Percentiles rank a stretch among this genome's conserved stretches.
Evolutionary conservation across 352 stramenopile species (phyloP).

Genomic region (Globisporangium paddicum): DNA sequence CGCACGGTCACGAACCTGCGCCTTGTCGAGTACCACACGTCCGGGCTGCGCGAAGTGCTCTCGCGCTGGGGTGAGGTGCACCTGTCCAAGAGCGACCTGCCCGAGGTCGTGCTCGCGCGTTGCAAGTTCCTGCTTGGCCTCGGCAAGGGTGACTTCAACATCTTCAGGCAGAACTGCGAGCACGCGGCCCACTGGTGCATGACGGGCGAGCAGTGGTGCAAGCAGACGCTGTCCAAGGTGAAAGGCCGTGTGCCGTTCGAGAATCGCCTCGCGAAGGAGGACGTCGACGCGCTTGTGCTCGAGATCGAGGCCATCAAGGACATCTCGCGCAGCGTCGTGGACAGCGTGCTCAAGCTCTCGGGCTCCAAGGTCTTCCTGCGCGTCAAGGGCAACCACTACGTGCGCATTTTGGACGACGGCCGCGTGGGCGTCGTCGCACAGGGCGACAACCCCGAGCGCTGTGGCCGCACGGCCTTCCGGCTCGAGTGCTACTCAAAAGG

Average conservation of each 20-base stretch:
- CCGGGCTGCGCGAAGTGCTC: slow-evolving; percentile 65
- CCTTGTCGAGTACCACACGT: slow-evolving; percentile 86
- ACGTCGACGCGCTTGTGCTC: slow-evolving; percentile 63
- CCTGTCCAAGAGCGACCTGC: slow-evolving; percentile 74
- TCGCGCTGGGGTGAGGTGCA: slow-evolving; percentile 86
- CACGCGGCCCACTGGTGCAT: slow-evolving; percentile 87
- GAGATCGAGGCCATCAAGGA: slow-evolving; percentile 77
- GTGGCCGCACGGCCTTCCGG: slow-evolving; percentile 60
- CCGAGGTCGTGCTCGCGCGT: slow-evolving; percentile 73
- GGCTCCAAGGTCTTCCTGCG: slow-evolving; percentile 57
- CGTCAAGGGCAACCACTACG: slow-evolving; percentile 69
- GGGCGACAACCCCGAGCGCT: slow-evolving; percentile 33
- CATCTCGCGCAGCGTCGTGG: slow-evolving; percentile 58
- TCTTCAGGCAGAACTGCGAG: slow-evolving; percentile 87
- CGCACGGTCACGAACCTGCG: slow-evolving; percentile 56
- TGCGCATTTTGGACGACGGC: slow-evolving; percentile 40
- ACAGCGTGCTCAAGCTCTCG: slow-evolving; percentile 61
- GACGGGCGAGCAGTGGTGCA: slow-evolving; percentile 88
- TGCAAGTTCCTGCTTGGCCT: slow-evolving; percentile 82
- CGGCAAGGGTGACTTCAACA: slow-evolving; percentile 79
- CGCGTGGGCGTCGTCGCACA: slow-evolving; percentile 54
- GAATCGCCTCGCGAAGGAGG: slow-evolving; percentile 60
- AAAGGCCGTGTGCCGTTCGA: slow-evolving; percentile 77
- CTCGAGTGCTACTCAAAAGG: slow-evolving; percentile 74
- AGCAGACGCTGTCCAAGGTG: slow-evolving; percentile 75